Evolutionary conservation across 345 rosid genomes (phyloP), one percentile per base, ranked within the genome.

Genomic region (Citrus cavaleriei): DNA sequence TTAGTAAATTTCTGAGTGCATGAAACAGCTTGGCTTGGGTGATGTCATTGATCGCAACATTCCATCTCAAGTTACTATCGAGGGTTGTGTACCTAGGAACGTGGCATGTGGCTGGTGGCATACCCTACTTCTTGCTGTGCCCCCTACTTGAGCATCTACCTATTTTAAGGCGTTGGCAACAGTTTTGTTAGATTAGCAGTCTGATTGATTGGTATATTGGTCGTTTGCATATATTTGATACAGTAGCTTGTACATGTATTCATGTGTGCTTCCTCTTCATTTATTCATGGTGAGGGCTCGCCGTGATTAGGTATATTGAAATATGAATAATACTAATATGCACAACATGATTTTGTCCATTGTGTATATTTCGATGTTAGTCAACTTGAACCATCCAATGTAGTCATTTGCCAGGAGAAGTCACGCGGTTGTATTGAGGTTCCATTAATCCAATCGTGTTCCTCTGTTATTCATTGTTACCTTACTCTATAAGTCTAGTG

Each of bases 51-150:
- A 97, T 49, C 90, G 99, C 68, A 93, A 94, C 74, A 83, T 85
- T 57, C 98, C 99, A 25, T 84, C 92, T 68, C 88, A 87, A 76
- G 93, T 94, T 32, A 81, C 85, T 16, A 70, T 90, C 1, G 93
- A 94, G 27, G 97, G 90, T 25, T 91, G 86, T 69, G 46, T 83
- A 57, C 93, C 95, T 18, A 87, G 80, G 68, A 90, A 86, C 80
- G 86, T 96, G 0, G 93, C 94, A 16, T 96, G 99, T 57, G 99
- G 98, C 51, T 96, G 99, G 99, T 94, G 99, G 98, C 99, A 96
- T 85, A 96, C 99, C 34, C 85, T 96, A 49, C 95, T 96, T 82
- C 87, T 94, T 69, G 92, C 91, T 1, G 89, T 89, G 63, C 78
- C 93, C 2, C 87, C 92, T 59, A 78, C 80, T 58, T 93, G 92